A percentile compares a stretch with the other conserved stretches of the same genome.
Conservation (phyloP, 2,329 filamentous ascomycete species). For the Cladosporium velox region DNA sequence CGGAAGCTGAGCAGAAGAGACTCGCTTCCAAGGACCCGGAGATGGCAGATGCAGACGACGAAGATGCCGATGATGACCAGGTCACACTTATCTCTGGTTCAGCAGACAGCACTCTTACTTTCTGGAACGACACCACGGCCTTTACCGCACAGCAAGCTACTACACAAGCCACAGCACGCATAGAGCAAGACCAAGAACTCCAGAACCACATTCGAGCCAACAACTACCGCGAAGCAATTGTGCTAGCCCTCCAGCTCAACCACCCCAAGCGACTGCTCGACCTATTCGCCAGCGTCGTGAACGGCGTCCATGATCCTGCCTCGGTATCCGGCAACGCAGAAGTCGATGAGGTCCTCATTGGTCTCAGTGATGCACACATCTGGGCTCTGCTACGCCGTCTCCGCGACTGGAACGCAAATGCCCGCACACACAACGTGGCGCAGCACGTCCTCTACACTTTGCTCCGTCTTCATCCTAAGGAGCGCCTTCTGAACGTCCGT, state of each 20-base stretch:
- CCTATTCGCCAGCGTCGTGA: slow-evolving; percentile 79
- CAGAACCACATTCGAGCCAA: slow-evolving; percentile 88
- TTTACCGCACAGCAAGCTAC: slow-evolving; percentile 75
- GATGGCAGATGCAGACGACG: slow-evolving; percentile 36
- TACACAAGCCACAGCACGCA: slow-evolving; percentile 72
- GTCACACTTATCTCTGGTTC: slow-evolving; percentile 75
- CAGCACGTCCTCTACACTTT: slow-evolving; percentile 82
- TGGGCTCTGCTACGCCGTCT: slow-evolving; percentile 78
- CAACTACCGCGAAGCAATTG: slow-evolving; percentile 90
- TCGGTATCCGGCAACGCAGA: slow-evolving; percentile 64
- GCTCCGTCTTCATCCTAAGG: slow-evolving; percentile 77
- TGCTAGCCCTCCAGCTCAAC: slow-evolving; percentile 87
- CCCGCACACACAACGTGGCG: slow-evolving; percentile 78
- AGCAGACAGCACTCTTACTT: slow-evolving; percentile 88
- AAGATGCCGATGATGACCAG: slow-evolving; percentile 25
- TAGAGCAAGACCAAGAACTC: slow-evolving; percentile 92
- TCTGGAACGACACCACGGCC: slow-evolving; percentile 90
- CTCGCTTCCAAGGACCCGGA: slow-evolving; percentile 33
- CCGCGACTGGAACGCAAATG: slow-evolving; percentile 97
- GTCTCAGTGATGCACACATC: slow-evolving; percentile 80
- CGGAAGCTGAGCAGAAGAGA: slow-evolving; percentile 21
- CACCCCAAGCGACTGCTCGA: slow-evolving; percentile 84
- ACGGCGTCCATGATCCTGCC: slow-evolving; percentile 61
- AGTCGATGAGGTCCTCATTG: slow-evolving; percentile 82
- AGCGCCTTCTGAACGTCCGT: slow-evolving; percentile 62